Conservation (phyloP, 2,329 filamentous ascomycete genomes). For the Cordyceps tenuipes region DNA sequence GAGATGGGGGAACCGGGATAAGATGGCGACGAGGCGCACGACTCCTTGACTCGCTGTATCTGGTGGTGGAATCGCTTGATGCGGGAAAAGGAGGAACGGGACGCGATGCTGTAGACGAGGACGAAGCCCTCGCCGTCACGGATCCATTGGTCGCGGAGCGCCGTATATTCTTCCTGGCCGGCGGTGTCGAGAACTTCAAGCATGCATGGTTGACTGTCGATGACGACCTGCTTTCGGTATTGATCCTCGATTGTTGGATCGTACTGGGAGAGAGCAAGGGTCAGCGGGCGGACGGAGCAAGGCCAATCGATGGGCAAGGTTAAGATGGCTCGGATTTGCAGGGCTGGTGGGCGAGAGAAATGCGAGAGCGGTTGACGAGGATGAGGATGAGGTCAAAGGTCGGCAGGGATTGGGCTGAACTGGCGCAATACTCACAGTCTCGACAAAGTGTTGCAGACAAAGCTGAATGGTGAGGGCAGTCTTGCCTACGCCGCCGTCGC, state of each 20-base stretch:
- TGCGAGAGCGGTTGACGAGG: background rate
- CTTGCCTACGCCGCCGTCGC: constrained; percentile 90
- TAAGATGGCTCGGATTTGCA: background rate
- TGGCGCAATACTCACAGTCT: constrained; percentile 55
- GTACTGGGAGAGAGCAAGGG: constrained; percentile 44
- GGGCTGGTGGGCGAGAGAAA: background rate
- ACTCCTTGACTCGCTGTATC: constrained; percentile 96
- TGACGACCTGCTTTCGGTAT: constrained; percentile 83
- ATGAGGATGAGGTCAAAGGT: background rate
- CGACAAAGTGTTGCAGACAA: constrained; percentile 96
- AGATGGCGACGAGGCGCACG: constrained; percentile 64
- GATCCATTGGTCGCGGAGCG: constrained; percentile 95
- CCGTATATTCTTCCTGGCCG: constrained; percentile 97
- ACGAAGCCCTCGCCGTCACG: constrained; percentile 96
- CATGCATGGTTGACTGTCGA: constrained; percentile 94
- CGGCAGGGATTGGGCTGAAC: background rate
- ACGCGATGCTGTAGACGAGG: constrained; percentile 96
- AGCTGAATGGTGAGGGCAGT: constrained; percentile 93
- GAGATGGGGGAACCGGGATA: constrained; percentile 68
- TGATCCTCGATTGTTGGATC: constrained; percentile 85
- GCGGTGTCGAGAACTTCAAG: constrained; percentile 95
- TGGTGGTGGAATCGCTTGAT: constrained; percentile 96
- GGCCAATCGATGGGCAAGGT: background rate
- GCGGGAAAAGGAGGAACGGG: constrained; percentile 85
- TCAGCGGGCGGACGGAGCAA: constrained; percentile 2